Percentiles rank a stretch among this genome's conserved stretches.
Conservation (phyloP, 2,329 filamentous ascomycete species). For the Remersonia thermophila region DNA sequence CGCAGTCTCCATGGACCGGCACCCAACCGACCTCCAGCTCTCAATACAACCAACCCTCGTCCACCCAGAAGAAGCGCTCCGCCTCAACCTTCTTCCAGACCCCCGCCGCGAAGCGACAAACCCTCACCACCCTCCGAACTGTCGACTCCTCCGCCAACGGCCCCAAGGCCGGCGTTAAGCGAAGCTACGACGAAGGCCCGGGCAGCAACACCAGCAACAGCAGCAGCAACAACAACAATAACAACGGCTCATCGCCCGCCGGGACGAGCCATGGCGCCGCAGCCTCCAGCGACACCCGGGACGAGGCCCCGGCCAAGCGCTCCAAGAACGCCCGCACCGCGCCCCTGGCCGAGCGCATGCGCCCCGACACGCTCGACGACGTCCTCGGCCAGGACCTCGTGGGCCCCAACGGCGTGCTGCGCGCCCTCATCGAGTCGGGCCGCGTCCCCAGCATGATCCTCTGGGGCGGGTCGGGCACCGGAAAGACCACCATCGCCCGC, state of each 20-base stretch:
- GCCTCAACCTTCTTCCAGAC: conserved; percentile 51
- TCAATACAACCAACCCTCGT: conserved; percentile 24
- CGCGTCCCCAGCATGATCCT: conserved; percentile 89
- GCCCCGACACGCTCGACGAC: conserved; percentile 70
- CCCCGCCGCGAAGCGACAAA: conserved; percentile 44
- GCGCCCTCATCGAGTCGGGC: conserved; percentile 74
- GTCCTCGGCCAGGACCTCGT: conserved; percentile 89
- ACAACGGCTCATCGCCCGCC: conserved; percentile 36
- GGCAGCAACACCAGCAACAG: conserved; percentile 25
- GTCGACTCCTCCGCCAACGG: conserved; percentile 1
- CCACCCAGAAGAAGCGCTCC: conserved; percentile 43
- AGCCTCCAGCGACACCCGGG: conserved; percentile 19
- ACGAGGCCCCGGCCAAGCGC: conserved; percentile 42
- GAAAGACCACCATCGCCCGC: conserved; percentile 84
- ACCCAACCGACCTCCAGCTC: conserved; percentile 16
- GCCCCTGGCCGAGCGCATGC: conserved; percentile 87
- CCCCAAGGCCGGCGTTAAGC: conserved; percentile 32
- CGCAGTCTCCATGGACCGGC: conserved; percentile 19
- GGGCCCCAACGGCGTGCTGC: conserved; percentile 68
- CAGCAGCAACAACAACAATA: conserved; percentile 39
- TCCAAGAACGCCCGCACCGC: conserved; percentile 59
- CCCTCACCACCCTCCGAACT: conserved; percentile 23
- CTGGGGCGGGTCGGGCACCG: conserved; percentile 73
- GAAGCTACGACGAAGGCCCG: conserved; percentile 43
- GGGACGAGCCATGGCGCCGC: background rate